Percentiles rank a stretch among this genome's conserved stretches.
Conservation (phyloP, 345 rosid species). For the Erysimum cheiranthoides region DNA sequence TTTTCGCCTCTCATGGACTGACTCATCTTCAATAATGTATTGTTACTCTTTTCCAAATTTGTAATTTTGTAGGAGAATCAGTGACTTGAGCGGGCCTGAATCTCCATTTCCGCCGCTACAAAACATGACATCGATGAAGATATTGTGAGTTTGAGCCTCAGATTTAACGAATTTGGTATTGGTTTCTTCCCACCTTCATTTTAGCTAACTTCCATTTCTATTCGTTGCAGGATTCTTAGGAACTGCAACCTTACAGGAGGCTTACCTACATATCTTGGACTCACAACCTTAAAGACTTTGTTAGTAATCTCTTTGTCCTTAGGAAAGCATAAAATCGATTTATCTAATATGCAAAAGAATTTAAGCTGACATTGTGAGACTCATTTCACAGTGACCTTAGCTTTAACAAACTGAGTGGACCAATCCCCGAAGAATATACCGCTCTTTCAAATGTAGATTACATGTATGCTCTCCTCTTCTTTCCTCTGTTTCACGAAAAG, state of each 20-base stretch:
- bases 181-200: background rate
- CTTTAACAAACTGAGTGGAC: slow-evolving; percentile 63
- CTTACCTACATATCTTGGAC: slow-evolving; percentile 53
- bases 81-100: slow-evolving; percentile 54
- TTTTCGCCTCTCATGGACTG: background rate
- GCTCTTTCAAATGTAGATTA: slow-evolving; percentile 24
- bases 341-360: background rate
- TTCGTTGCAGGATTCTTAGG: slow-evolving; percentile 55
- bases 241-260: slow-evolving; percentile 59
- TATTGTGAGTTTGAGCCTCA: slow-evolving; percentile 45
- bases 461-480: slow-evolving; percentile 33
- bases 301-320: slow-evolving; percentile 45
- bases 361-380: slow-evolving; percentile 26
- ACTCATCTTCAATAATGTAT: slow-evolving; percentile 1
- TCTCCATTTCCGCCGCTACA: slow-evolving; percentile 50
- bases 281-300: slow-evolving; percentile 44
- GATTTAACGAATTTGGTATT: background rate
- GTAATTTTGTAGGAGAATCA: slow-evolving; percentile 56
- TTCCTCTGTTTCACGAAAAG: slow-evolving; percentile 14
- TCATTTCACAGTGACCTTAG: slow-evolving; percentile 60
- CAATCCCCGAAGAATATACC: slow-evolving; percentile 46
- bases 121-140: slow-evolving; percentile 43
- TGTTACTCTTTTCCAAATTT: slow-evolving; percentile 11
- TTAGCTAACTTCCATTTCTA: slow-evolving; percentile 16
- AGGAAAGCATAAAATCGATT: background rate